Percentiles rank a stretch among this genome's conserved stretches.
These are phyloP conservation scores for Penicillium longicatenatum DNA, from an alignment of 495 filamentous ascomycete genomes.

Conservation along the genomic window DNA sequence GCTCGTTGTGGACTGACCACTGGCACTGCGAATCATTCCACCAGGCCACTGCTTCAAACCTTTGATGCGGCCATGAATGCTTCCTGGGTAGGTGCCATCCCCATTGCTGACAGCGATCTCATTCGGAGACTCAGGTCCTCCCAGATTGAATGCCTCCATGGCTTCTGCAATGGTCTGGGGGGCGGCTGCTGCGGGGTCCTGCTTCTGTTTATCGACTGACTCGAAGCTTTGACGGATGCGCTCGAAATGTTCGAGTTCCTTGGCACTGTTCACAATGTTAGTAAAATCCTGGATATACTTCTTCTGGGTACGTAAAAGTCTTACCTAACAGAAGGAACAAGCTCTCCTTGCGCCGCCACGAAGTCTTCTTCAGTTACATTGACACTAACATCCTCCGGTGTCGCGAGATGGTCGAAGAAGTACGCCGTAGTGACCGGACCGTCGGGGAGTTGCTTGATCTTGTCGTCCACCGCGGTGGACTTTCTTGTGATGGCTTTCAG, in stretches of 20 bases:
- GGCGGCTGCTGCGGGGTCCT: conserved; percentile 29
- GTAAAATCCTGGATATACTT: conserved; percentile 8
- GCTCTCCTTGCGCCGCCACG: conserved; percentile 71
- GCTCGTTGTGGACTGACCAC: conserved; percentile 30
- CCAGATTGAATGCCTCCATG: conserved; percentile 40
- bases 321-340: conserved; percentile 85
- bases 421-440: conserved; percentile 78
- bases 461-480: conserved; percentile 79
- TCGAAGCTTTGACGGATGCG: conserved; percentile 82
- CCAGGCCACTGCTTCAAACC: conserved; percentile 34
- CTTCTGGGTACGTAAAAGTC: conserved; percentile 12
- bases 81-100: conserved; percentile 23
- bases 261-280: conserved; percentile 58
- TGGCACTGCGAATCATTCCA: conserved; percentile 30
- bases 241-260: conserved; percentile 91
- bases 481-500: conserved; percentile 95
- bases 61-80: conserved; percentile 31
- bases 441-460: conserved; percentile 62
- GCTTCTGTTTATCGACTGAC: conserved; percentile 46
- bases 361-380: conserved; percentile 90
- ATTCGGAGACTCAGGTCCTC: conserved; percentile 16
- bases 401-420: conserved; percentile 93
- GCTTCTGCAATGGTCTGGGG: conserved; percentile 42
- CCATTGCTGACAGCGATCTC: conserved; percentile 36
- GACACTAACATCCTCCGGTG: conserved; percentile 77